Evolutionary conservation across 305 asterid genomes (phyloP), one percentile per base, ranked within the genome.

Genomic region (Rubia balearica): DNA sequence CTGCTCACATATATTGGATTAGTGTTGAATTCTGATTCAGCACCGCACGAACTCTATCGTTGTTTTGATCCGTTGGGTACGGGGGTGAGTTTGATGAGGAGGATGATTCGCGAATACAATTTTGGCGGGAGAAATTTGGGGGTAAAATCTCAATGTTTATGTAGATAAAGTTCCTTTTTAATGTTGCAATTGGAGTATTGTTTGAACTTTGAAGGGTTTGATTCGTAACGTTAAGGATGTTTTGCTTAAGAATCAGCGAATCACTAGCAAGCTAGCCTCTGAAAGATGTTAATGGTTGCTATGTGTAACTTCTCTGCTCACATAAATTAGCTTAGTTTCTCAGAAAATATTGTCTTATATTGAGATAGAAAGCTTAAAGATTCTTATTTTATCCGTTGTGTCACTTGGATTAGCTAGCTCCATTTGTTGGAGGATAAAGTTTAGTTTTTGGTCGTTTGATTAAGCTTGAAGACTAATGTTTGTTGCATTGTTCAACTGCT

Each of bases 41-140:
- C n/a, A n/a, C n/a, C n/a, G 65, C 91, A 97, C 73, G 98, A 91
- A 79, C 97, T 98, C 1, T 98, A 98, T 49, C 88, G 91, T 69
- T 69, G 97, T 11, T 98, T 97, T 6, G 97, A 94, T 76, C 97
- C 86, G 0, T 81, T 57, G 99, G 95, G 21, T 87, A 91, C 17
- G 96, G 82, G 22, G 98, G 91, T 76, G 99, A 88, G 81, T 21
- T 85, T 66, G 89, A 85, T 43, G 89, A 85, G 78, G 99, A 94
- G 36, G 99, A 91, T 65, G 96, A 91, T 84, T 81, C 85, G 0
- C 63, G 90, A 74, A 79, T 81, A 36, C 79, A 82, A 75, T 90
- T 93, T 41, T 94, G 99, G 99, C 98, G 92, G 0, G 91, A 88
- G 63, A 92, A 90, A 51, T 76, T 84, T 73, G 90, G 90, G 87